Percentiles rank a stretch among this genome's conserved stretches.
Conservation (phyloP, 1,284 basidiomycete species). For the Cryptococcus hybrid region DNA sequence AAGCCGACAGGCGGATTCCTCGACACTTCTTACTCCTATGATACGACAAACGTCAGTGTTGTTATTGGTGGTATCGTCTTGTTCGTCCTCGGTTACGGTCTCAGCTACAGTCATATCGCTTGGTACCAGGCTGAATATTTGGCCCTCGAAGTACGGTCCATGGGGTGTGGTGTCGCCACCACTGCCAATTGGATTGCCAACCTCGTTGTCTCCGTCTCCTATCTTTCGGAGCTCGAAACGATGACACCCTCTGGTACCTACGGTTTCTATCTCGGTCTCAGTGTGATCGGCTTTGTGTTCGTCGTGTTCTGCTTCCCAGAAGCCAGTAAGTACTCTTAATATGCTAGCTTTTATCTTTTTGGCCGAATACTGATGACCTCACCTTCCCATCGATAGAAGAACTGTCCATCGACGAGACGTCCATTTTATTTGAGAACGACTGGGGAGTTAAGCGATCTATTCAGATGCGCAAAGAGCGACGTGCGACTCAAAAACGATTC, state of each 20-base stretch:
- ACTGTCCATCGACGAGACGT: not conserved
- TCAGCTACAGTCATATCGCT: constrained; percentile 40
- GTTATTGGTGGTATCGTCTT: constrained; percentile 18
- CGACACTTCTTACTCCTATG: constrained; percentile 16
- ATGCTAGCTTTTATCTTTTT: no score
- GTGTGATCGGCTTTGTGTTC: constrained; percentile 17
- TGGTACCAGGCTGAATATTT: constrained; percentile 44
- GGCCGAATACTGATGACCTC: not conserved
- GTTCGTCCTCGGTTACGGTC: constrained; percentile 33
- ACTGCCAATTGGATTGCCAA: constrained; percentile 23
- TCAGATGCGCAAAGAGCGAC: not conserved
- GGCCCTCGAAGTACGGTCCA: constrained; percentile 38
- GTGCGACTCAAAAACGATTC: not conserved
- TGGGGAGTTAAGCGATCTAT: constrained; percentile 21
- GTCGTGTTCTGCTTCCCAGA: constrained; percentile 26
- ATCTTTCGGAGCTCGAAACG: constrained; percentile 3
- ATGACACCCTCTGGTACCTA: not conserved
- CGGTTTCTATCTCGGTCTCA: constrained; percentile 22
- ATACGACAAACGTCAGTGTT: constrained; percentile 21
- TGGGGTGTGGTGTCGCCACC: constrained; percentile 24
- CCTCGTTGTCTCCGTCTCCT: constrained; percentile 22
- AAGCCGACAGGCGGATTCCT: constrained; percentile 14
- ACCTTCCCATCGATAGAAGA: not conserved
- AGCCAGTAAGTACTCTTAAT: constrained; percentile 12
- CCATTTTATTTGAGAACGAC: constrained; percentile 15